Base-by-base conservation (phyloP, 257 asterid species). In the Solanum etuberosum region DNA sequence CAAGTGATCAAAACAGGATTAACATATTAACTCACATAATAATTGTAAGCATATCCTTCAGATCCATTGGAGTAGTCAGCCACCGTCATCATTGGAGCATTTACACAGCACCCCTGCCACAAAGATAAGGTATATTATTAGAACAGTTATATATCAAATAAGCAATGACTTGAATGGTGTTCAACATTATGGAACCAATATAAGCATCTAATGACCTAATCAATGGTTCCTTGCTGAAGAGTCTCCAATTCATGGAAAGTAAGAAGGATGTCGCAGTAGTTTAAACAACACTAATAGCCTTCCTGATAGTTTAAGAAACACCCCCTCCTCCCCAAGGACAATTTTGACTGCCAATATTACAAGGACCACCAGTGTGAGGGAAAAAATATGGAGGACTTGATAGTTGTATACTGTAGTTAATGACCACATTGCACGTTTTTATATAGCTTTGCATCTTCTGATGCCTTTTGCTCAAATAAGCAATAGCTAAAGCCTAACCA, bases 11-110 rank as follows among this genome's bases (percentile, higher is more conserved):
- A 81, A 51, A 31, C 70, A 81, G 31, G 68, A 51, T 31, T 25
- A 31, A 77, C 31, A 81, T 57, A 68, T 46, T 31, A 5, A 91
- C 99, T 90, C 87, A 96, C 99, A 86, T 87, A 97, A 89, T 97
- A 97, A 88, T 97, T 92, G 81, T 97, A 97, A 48, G 93, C 89
- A 86, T 95, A 97, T 89, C 98, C 99, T 91, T 96, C 98, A 83
- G 99, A 96, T 81, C 99, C 99, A 90, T 91, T 93, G 84, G 99
- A 97, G 90, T 96, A 97, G 92, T 97, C 99, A 20, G 98, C 99
- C 59, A 97, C 99, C 9, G 98, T 97, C 68, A 97, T 97, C 99
- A 96, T 97, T 43, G 99, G 99, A 85, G 99, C 99, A 93, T 97
- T 97, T 84, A 97, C 99, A 86, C 99, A 97, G 84, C 94, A 91